Evolutionary conservation across 345 rosid genomes (phyloP).

Genomic region (Bretschneidera sinensis): DNA sequence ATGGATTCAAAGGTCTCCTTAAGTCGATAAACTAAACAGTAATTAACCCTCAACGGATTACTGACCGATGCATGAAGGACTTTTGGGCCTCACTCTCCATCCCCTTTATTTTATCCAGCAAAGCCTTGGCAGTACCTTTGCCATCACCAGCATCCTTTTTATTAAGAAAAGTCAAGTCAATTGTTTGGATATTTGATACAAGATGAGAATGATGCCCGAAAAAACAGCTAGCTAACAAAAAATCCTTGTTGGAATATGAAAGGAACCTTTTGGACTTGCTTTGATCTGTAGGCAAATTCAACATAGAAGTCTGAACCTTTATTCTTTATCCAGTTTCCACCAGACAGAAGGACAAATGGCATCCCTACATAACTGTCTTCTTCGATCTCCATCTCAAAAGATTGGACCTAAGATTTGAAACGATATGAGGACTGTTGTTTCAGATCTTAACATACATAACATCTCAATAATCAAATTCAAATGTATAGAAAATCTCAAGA

Average conservation of each 20-base stretch:
- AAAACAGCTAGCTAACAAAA: conserved; percentile 12
- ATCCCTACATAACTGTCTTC: conserved; percentile 74
- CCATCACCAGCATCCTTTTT: conserved; percentile 75
- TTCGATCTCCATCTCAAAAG: conserved; percentile 63
- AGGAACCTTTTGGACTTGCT: conserved; percentile 68
- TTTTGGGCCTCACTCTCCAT: conserved; percentile 94
- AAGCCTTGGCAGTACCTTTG: conserved; percentile 66
- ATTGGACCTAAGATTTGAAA: conserved; percentile 59
- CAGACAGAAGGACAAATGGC: conserved; percentile 80
- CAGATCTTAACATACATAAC: background rate
- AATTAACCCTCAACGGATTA: conserved; percentile 20
- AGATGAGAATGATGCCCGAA: conserved; percentile 9
- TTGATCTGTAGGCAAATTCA: conserved; percentile 45
- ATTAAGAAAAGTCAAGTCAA: conserved; percentile 19
- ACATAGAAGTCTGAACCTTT: conserved; percentile 72
- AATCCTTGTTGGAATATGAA: conserved; percentile 12
- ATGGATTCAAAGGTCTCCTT: conserved; percentile 7
- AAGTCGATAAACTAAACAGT: conserved; percentile 11
- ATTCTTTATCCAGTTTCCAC: conserved; percentile 82
- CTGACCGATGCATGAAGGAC: conserved; percentile 98
- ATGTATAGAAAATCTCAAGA: conserved; percentile 2
- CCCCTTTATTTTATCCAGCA: conserved; percentile 70
- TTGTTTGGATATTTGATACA: conserved; percentile 7
- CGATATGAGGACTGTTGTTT: conserved; percentile 6
- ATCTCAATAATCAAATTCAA: background rate